Conservation (phyloP, 1,139 yeast species). For the Arxiozyma bovina region DNA sequence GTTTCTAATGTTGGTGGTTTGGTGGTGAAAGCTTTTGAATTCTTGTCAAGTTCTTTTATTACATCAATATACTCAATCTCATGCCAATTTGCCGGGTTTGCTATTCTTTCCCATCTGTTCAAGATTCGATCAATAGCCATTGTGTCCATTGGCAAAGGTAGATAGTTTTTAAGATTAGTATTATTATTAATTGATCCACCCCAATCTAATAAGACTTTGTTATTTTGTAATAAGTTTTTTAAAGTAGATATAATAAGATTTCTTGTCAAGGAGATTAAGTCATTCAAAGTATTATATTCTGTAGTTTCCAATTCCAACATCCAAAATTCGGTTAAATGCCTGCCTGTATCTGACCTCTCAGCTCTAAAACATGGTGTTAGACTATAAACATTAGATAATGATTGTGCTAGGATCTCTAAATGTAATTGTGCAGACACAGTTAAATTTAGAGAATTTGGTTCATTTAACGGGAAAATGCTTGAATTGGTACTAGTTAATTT, state of each 20-base stretch:
- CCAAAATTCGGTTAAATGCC: constrained; percentile 95
- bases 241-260: constrained; percentile 31
- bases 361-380: constrained; percentile 91
- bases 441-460: constrained; percentile 57
- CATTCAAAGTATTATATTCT: constrained; percentile 48
- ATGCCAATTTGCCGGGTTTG: constrained; percentile 45
- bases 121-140: constrained; percentile 33
- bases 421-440: constrained; percentile 93
- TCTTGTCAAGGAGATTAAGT: constrained; percentile 61
- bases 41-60: constrained; percentile 25
- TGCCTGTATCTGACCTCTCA: constrained; percentile 79
- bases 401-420: constrained; percentile 68
- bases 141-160: constrained; percentile 30
- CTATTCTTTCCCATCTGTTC: constrained; percentile 30
- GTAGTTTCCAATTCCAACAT: constrained; percentile 91
- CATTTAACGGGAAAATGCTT: constrained; percentile 12
- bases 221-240: not conserved
- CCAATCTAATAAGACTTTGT: constrained; percentile 39
- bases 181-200: constrained; percentile 14
- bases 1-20: constrained; percentile 2
- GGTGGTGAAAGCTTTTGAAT: not conserved
- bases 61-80: constrained; percentile 71
- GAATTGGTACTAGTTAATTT: constrained; percentile 23
- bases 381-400: constrained; percentile 80
- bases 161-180: too few relatives aligned